Evolutionary conservation across 164 flowering plant genomes (phyloP), one percentile per base, ranked within the genome.

Genomic region (Macadamia tetraphylla): DNA sequence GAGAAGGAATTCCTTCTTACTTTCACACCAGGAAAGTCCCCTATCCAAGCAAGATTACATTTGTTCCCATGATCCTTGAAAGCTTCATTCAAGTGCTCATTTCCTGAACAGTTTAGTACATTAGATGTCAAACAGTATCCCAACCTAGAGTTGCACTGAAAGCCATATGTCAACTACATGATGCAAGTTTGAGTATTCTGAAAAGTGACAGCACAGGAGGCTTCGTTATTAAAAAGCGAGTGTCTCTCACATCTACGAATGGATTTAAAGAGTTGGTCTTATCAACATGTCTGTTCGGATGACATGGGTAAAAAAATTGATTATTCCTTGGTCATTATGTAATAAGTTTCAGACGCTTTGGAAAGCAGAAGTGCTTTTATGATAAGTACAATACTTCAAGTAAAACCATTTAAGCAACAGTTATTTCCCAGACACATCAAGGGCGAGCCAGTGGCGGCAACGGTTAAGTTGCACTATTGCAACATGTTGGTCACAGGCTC

Each of bases 11-110:
- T 13, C 57, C 14, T 58, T 42, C 60, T 74, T 72, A 77, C 85
- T 72, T 78, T 72, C 49, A 82, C 66, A 70, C 85, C 85, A 31
- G 82, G 85, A 68, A 66, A 58, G 51, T 63, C 78, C 57, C 85
- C 85, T 67, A 79, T 76, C 78, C 81, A 71, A 67, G 75, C 75
- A 52, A 70, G 73, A 72, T 78, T 76, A 64, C 80, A 72, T 32
- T 74, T 65, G 58, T 67, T 61, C 43, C 5, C 58, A 58, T 72
- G 52, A 31, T 71, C 70, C 35, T 17, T 62, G 23, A 77, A 70
- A 66, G 81, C 85, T 67, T 74, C 78, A 58, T 61, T 48, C 69
- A 82, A 31, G 51, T 70, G 68, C 49, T 74, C 70, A 67, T 79
- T 78, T 30, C 82, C 85, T 82, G 67, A 32, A 67, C 40, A 56